Base-by-base conservation (phyloP, 192 early-diverging fungal genomes). In the Phycomyces blakesleeanus region DNA sequence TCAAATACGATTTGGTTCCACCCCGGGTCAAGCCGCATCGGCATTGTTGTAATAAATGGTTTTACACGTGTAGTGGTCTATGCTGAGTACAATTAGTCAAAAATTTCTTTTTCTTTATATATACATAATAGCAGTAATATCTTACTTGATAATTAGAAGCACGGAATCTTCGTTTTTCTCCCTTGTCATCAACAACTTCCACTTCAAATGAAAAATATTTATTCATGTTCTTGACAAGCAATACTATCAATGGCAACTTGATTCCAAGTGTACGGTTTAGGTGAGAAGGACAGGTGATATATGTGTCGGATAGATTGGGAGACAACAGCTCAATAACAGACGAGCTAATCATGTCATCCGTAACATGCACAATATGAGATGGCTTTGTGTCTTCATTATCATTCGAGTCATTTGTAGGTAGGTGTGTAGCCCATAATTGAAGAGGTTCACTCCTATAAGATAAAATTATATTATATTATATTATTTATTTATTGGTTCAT, bases 1-100 rank as follows among this genome's bases (percentile, higher is more conserved):
- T 98, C 91, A 67, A 98, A 83, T 57, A 89, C 88, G 62, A 98
- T 85, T 71, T 98, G 91, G 71, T 98, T 98, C 96, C 96, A 98
- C 9, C 93, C 94, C 60, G 89, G 82, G 63, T 98, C 96, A 42
- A 98, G 75, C 8, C 91, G 85, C 83, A 98, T 80, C 1, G 94
- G 96, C 92, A 98, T 89, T 1, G 90, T 91, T 39, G 89, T 88
- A 58, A 98, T 91, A 38, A 85, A 89, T 4, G 93, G 90, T 55
- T 93, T 91, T 54, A 93, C 89, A 21, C 89, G 78, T 8, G 93
- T 94, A 29, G 82, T 81, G 5, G 84, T 80, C 91, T 94, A 71
- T 1, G 8, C 37, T 42, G 6, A 9, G 38, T 34, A 9, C 22
- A 12, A 38, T 34, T 34, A 34, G 29, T 34, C 29, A n/a, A n/a